A percentile compares a stretch with the other conserved stretches of the same genome.
Conservation (phyloP, 768 basidiomycete species). For the Multifurca ochricompacta region DNA sequence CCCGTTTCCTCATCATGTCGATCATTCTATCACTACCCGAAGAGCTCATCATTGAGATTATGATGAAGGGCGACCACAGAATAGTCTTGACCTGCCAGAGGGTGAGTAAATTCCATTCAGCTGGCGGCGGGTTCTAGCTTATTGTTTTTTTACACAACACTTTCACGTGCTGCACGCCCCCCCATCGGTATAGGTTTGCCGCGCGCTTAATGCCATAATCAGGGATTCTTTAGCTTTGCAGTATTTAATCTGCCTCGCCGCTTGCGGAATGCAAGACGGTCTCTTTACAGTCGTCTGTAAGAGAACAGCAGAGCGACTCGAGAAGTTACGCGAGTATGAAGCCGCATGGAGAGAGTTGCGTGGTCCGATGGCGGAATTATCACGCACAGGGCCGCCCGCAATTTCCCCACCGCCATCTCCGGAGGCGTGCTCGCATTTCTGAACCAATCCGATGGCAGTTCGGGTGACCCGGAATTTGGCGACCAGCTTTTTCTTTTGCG, state of each 20-base stretch:
- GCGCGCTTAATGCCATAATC: conserved; percentile 5
- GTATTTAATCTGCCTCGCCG: conserved; percentile 6
- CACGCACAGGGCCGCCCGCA: neutral
- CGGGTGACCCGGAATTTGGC: neutral
- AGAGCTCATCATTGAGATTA: conserved; percentile 10
- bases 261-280: conserved; percentile 12
- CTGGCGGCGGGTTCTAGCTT: too few species aligned
- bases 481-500: conserved; percentile 7
- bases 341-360: conserved; percentile 11
- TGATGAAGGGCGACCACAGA: conserved; percentile 2
- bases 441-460: neutral
- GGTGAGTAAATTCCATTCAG: neutral
- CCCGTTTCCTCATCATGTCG: neutral
- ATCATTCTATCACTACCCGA: conserved; percentile 10
- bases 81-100: conserved; percentile 8
- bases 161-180: neutral
- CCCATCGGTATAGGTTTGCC: conserved; percentile 3
- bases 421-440: conserved; percentile 15
- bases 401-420: conserved; percentile 10
- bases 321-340: conserved; percentile 8
- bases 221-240: conserved; percentile 7
- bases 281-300: neutral
- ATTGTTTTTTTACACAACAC: neutral
- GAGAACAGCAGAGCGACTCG: conserved; percentile 3
- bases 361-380: conserved; percentile 10